A percentile compares a stretch with the other conserved stretches of the same genome.
Evolutionary conservation across 106 monocot genomes (phyloP).

Genomic region (Dendrobium nobile): DNA sequence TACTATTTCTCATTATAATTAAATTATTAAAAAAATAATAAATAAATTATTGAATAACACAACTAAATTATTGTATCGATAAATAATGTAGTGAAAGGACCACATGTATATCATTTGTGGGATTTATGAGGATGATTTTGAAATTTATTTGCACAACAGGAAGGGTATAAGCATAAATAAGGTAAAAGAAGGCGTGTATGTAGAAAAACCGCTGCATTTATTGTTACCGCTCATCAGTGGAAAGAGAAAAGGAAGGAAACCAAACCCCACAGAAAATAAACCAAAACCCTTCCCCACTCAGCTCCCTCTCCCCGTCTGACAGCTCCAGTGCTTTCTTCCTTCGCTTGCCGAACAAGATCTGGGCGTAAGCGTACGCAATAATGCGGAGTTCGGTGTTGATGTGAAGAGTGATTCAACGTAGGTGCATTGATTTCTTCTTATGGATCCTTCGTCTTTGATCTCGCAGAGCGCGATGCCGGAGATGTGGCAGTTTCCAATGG

Average conservation of each 20-base stretch:
- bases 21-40: neutral
- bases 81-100: too few relatives aligned
- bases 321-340: neutral
- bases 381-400: neutral
- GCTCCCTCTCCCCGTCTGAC: neutral
- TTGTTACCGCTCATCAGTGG: neutral
- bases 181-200: too few relatives aligned
- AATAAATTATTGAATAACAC: neutral
- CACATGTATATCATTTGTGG: too few relatives aligned
- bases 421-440: neutral
- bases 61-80: neutral
- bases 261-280: constrained; percentile 3
- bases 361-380: neutral
- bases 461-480: constrained; percentile 15
- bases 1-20: neutral
- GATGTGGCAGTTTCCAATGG: constrained; percentile 32
- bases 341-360: neutral
- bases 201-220: too few relatives aligned
- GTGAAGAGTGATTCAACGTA: neutral
- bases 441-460: constrained; percentile 42
- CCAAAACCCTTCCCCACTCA: constrained; percentile 4
- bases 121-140: too few relatives aligned
- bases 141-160: too few relatives aligned
- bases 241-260: neutral
- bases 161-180: too few relatives aligned